A percentile compares a stretch with the other conserved stretches of the same genome.
These are phyloP conservation scores for Talaromyces sp. DNA, from an alignment of 2,329 filamentous ascomycete species.

Conservation along the genomic window DNA sequence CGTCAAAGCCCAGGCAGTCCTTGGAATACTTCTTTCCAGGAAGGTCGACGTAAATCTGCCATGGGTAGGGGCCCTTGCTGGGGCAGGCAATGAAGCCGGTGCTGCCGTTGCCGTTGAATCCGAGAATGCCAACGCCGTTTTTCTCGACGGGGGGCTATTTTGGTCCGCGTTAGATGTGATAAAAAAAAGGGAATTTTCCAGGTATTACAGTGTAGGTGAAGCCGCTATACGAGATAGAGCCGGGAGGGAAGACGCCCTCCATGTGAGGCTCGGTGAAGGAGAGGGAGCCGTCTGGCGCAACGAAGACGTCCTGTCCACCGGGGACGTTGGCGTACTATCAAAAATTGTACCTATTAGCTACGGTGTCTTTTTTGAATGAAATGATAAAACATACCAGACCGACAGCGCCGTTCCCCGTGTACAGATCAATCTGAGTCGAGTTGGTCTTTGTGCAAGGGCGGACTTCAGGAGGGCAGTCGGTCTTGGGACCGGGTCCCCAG, in stretches of 20 bases:
- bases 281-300: not conserved
- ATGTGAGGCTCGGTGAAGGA: not conserved
- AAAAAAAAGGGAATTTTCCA: not conserved
- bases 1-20: not conserved
- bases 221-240: not conserved
- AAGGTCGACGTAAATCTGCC: not conserved
- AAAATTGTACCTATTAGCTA: not conserved
- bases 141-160: not conserved
- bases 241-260: not conserved
- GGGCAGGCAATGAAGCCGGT: not conserved
- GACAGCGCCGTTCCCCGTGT: not conserved
- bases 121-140: not conserved
- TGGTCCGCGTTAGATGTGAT: not conserved
- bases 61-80: not conserved
- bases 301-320: not conserved
- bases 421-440: not conserved
- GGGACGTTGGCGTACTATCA: not conserved
- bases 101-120: not conserved
- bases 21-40: not conserved
- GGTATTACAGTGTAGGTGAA: not conserved
- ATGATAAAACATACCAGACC: not conserved
- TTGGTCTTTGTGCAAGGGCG: not conserved
- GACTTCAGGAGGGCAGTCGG: not conserved
- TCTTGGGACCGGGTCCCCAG: not conserved
- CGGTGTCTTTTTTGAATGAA: not conserved